Conservation (phyloP, 306 rosid species). For the Castanea mollissima region DNA sequence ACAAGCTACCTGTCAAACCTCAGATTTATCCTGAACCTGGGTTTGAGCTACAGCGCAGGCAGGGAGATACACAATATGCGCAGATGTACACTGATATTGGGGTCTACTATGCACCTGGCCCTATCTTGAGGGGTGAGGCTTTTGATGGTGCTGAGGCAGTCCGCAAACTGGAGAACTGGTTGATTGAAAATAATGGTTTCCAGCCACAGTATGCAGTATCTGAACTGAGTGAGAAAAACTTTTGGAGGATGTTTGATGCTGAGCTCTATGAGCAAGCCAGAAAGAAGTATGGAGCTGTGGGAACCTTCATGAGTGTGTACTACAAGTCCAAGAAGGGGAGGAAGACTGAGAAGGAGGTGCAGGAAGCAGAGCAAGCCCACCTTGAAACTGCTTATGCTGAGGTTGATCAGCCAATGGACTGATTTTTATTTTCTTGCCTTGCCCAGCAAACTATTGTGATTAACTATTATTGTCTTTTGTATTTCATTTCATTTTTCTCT, state of each 20-base stretch:
- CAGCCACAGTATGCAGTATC: slow-evolving; percentile 97
- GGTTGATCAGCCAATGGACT: slow-evolving; percentile 53
- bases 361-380: slow-evolving; percentile 90
- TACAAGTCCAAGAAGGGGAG: slow-evolving; percentile 97
- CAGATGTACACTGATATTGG: slow-evolving; percentile 98
- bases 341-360: slow-evolving; percentile 98
- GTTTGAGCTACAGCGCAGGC: slow-evolving; percentile 78
- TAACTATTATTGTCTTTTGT: not conserved
- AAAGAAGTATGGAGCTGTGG: slow-evolving; percentile 84
- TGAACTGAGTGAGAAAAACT: slow-evolving; percentile 76
- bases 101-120: slow-evolving; percentile 91
- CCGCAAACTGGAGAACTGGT: slow-evolving; percentile 73
- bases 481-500: slow-evolving; percentile 8
- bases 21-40: slow-evolving; percentile 88
- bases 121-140: slow-evolving; percentile 88
- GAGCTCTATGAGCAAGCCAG: slow-evolving; percentile 72
- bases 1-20: slow-evolving; percentile 68
- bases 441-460: not conserved
- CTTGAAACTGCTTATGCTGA: slow-evolving; percentile 81
- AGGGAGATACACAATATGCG: slow-evolving; percentile 83
- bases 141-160: slow-evolving; percentile 87
- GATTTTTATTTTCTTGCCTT: slow-evolving; percentile 22
- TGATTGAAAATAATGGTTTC: slow-evolving; percentile 84
- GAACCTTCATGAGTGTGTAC: slow-evolving; percentile 93
- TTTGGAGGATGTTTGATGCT: slow-evolving; percentile 96